Percentiles rank a stretch among this genome's conserved stretches.
These are phyloP conservation scores for Tetragonia tetragonoides DNA, from an alignment of 148 eudicot genomes.

Conservation along the genomic window DNA sequence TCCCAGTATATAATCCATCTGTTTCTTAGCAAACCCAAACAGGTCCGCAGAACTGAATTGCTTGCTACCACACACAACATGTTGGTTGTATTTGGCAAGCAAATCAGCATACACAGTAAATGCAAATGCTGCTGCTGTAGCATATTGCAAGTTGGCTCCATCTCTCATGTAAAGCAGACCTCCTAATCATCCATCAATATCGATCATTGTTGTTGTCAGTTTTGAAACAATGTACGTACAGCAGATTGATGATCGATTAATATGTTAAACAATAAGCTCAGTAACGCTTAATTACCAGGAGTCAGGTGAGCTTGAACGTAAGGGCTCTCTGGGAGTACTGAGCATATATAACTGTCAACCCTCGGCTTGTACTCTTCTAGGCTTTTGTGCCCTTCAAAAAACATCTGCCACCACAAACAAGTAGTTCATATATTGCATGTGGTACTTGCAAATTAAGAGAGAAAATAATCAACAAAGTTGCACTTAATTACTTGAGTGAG, in stretches of 20 bases:
- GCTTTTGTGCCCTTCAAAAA: slow-evolving; percentile 49
- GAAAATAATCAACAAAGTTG: too few species aligned
- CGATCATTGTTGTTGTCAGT: background rate
- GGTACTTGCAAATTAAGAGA: too few species aligned
- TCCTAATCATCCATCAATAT: slow-evolving; percentile 32
- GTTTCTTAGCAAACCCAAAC: slow-evolving; percentile 63
- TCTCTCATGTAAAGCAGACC: slow-evolving; percentile 80
- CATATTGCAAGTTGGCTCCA: slow-evolving; percentile 87
- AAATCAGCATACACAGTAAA: slow-evolving; percentile 68
- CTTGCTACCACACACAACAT: slow-evolving; percentile 54
- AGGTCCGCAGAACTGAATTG: slow-evolving; percentile 41
- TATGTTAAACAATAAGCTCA: too few species aligned
- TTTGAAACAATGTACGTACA: background rate
- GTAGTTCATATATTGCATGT: background rate
- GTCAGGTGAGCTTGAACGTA: slow-evolving; percentile 50
- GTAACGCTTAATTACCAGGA: slow-evolving; percentile 47
- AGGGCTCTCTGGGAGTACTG: slow-evolving; percentile 71
- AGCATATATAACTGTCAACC: slow-evolving; percentile 68
- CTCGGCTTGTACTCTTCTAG: slow-evolving; percentile 48
- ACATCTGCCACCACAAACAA: slow-evolving; percentile 40
- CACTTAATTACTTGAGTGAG: slow-evolving; percentile 52
- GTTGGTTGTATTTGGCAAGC: slow-evolving; percentile 50
- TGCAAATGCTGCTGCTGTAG: slow-evolving; percentile 57
- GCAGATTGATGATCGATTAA: too few species aligned
- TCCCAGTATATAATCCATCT: slow-evolving; percentile 86